A percentile compares a stretch with the other conserved stretches of the same genome.
Conservation (phyloP, 2,329 filamentous ascomycete genomes). For the Sporothrix dimorphospora region DNA sequence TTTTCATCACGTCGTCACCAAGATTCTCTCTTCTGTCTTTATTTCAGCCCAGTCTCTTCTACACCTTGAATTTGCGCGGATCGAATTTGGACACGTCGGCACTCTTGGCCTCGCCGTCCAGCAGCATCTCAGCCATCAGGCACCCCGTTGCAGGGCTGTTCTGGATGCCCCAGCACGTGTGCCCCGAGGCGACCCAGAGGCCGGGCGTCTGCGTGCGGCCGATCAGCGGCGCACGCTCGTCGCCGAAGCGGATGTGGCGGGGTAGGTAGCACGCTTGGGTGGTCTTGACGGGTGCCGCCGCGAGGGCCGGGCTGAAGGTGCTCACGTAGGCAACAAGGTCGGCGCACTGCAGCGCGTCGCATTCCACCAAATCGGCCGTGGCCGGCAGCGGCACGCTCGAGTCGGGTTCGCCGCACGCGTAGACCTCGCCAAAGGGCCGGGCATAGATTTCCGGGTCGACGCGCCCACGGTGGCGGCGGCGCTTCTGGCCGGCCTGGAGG, state of each 20-base stretch:
- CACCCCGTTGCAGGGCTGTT: constrained; percentile 88
- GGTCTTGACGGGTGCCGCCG: constrained; percentile 68
- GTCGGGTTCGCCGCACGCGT: constrained; percentile 91
- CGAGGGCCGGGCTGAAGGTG: constrained; percentile 66
- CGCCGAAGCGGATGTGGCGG: constrained; percentile 66
- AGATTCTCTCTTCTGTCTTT: background rate
- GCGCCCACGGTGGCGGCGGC: constrained; percentile 59
- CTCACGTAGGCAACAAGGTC: constrained; percentile 81
- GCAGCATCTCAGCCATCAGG: constrained; percentile 76
- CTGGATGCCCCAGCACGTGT: constrained; percentile 98
- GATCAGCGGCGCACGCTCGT: constrained; percentile 70
- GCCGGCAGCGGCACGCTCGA: constrained; percentile 72
- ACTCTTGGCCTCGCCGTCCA: constrained; percentile 71
- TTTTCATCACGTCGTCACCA: background rate
- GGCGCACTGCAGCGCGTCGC: constrained; percentile 76
- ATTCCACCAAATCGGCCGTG: constrained; percentile 73
- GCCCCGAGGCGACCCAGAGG: constrained; percentile 80
- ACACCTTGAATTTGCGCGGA: constrained; percentile 65
- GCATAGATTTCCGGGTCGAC: constrained; percentile 94
- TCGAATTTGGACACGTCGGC: constrained; percentile 68
- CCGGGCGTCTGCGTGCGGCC: constrained; percentile 75
- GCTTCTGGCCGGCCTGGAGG: constrained; percentile 51
- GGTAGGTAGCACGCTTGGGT: constrained; percentile 94
- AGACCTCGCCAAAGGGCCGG: constrained; percentile 83
- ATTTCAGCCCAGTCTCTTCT: constrained; percentile 25